Conservation (phyloP, 805 yeast genomes). For the Pichia cabralensis region DNA sequence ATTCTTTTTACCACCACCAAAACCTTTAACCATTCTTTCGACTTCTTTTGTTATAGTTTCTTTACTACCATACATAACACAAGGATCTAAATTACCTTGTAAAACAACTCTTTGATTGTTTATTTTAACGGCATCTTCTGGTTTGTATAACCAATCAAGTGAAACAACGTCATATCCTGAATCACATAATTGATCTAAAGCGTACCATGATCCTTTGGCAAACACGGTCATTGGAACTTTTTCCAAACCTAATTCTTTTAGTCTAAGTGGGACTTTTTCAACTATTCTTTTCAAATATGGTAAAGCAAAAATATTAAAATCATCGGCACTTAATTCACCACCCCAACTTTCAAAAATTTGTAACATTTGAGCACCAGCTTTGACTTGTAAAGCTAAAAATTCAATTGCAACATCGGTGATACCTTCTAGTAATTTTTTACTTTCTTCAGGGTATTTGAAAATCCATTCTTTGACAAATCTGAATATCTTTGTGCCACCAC, state of each 20-base stretch:
- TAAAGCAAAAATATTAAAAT: conserved; percentile 78
- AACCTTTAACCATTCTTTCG: conserved; percentile 78
- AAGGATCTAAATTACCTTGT: conserved; percentile 96
- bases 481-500: conserved; percentile 89
- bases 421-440: conserved; percentile 62
- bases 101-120: conserved; percentile 69
- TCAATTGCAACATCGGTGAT: conserved; percentile 85
- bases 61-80: conserved; percentile 82
- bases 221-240: conserved; percentile 80
- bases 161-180: conserved; percentile 84
- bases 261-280: conserved; percentile 52
- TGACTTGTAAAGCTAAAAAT: conserved; percentile 86
- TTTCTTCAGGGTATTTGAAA: conserved; percentile 62
- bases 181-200: conserved; percentile 73
- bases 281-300: conserved; percentile 81
- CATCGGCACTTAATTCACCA: conserved; percentile 87
- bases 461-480: conserved; percentile 90
- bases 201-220: conserved; percentile 97
- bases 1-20: conserved; percentile 87
- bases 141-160: conserved; percentile 84
- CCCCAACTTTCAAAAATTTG: conserved; percentile 98
- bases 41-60: conserved; percentile 75
- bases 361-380: conserved; percentile 96
- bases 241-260: conserved; percentile 67
- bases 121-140: conserved; percentile 71